Evolutionary conservation across 2,329 filamentous ascomycete genomes (phyloP).

Genomic region (Sporothrix euskadiensis): DNA sequence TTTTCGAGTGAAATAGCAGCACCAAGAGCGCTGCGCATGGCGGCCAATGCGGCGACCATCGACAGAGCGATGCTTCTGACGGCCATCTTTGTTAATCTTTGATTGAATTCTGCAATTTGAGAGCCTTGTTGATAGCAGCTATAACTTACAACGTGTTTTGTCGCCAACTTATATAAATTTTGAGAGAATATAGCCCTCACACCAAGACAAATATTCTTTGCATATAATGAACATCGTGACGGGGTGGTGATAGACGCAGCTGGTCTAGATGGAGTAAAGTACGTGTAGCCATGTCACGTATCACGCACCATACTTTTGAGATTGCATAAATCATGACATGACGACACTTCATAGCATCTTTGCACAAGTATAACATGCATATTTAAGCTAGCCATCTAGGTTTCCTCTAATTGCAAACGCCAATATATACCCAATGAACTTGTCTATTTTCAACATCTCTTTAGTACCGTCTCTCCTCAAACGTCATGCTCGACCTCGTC

Average conservation of each 20-base stretch:
- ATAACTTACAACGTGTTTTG: too few relatives aligned
- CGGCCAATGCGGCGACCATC: too few relatives aligned
- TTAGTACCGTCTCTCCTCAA: not conserved
- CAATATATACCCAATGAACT: not conserved
- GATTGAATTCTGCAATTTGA: too few relatives aligned
- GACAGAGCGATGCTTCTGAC: too few relatives aligned
- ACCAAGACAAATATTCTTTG: too few relatives aligned
- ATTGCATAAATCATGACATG: not conserved
- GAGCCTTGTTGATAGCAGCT: too few relatives aligned
- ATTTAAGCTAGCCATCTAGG: not conserved
- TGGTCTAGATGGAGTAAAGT: not conserved
- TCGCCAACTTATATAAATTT: too few relatives aligned
- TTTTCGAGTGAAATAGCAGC: too few relatives aligned
- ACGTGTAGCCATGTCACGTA: not conserved
- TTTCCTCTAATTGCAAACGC: not conserved
- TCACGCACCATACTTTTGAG: not conserved
- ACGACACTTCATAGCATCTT: not conserved
- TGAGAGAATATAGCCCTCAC: too few relatives aligned
- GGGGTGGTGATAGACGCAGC: not conserved
- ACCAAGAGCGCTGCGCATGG: too few relatives aligned
- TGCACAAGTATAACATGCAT: not conserved
- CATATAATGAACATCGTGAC: not conserved
- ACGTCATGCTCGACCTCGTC: slow-evolving; percentile 38
- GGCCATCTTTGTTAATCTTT: too few relatives aligned
- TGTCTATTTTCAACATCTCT: not conserved